Evolutionary conservation across 495 filamentous ascomycete species (phyloP).

Genomic region (Hypoxylon perforatum): DNA sequence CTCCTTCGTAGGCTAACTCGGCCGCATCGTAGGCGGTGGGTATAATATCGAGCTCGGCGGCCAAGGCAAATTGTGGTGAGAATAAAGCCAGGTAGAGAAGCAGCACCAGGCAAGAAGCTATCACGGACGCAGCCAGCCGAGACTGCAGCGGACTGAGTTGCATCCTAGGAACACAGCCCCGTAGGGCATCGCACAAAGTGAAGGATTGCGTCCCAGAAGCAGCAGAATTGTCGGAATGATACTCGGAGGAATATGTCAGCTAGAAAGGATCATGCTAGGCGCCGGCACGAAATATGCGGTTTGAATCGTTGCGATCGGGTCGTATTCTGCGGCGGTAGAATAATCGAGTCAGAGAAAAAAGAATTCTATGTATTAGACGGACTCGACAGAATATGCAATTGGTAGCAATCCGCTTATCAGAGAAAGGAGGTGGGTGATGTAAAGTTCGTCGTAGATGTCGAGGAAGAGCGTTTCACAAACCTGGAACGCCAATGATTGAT

Average conservation of each 20-base stretch:
- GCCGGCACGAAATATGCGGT: conserved; percentile 10
- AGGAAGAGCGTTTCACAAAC: conserved; percentile 30
- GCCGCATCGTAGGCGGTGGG: conserved; percentile 46
- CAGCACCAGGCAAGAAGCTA: conserved; percentile 65
- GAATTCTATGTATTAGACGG: background rate
- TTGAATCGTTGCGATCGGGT: conserved; percentile 22
- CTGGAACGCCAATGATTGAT: conserved; percentile 20
- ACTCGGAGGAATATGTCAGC: conserved; percentile 17
- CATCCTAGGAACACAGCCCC: conserved; percentile 62
- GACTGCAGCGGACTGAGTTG: conserved; percentile 74
- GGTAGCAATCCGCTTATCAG: conserved; percentile 14
- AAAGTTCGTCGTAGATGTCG: conserved; percentile 12
- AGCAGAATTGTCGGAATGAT: conserved; percentile 8
- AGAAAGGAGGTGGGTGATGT: conserved; percentile 10
- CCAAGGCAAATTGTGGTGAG: conserved; percentile 67
- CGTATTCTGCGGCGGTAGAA: conserved; percentile 3
- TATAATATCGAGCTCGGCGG: conserved; percentile 58
- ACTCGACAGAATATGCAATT: conserved; percentile 12
- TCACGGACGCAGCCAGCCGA: conserved; percentile 72
- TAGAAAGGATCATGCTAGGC: conserved; percentile 32
- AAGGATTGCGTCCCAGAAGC: conserved; percentile 24
- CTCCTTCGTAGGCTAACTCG: conserved; percentile 39
- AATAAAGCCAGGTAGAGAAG: conserved; percentile 67
- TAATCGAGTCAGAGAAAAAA: background rate
- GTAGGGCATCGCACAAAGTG: conserved; percentile 40